Percentiles rank a stretch among this genome's conserved stretches.
Evolutionary conservation across 2,329 filamentous ascomycete genomes (phyloP).

Genomic region (Colletotrichum musicola): DNA sequence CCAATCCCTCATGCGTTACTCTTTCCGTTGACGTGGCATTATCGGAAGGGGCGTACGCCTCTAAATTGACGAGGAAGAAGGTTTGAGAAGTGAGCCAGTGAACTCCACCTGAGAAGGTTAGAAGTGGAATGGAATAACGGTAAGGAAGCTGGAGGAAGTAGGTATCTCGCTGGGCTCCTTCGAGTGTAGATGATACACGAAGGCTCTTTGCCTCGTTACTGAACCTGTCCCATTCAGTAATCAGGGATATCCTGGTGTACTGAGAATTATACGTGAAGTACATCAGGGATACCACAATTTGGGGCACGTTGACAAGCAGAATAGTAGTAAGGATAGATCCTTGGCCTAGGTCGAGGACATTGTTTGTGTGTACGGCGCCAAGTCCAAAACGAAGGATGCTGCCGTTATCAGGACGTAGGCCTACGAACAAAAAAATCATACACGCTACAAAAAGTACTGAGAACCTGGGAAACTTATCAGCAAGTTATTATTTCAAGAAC

Average conservation of each 20-base stretch:
- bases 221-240: neutral
- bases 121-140: neutral
- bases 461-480: neutral
- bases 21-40: neutral
- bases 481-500: too few species aligned
- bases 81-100: constrained; percentile 7
- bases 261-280: constrained; percentile 18
- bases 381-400: too few species aligned
- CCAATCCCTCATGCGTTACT: too few species aligned
- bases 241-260: neutral
- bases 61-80: neutral
- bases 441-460: neutral
- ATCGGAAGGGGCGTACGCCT: neutral
- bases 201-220: neutral
- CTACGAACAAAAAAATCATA: too few species aligned
- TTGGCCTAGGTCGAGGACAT: neutral
- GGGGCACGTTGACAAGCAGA: neutral
- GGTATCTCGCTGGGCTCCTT: neutral
- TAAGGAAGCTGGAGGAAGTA: constrained; percentile 1
- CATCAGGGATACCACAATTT: neutral
- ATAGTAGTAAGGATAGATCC: neutral
- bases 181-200: neutral
- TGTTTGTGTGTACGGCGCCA: too few species aligned
- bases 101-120: rapidly evolving
- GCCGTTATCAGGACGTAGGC: too few species aligned